phyloP scores from a whole-genome alignment of 148 eudicot genomes.

The Vaccinium vitisidaea region DNA sequence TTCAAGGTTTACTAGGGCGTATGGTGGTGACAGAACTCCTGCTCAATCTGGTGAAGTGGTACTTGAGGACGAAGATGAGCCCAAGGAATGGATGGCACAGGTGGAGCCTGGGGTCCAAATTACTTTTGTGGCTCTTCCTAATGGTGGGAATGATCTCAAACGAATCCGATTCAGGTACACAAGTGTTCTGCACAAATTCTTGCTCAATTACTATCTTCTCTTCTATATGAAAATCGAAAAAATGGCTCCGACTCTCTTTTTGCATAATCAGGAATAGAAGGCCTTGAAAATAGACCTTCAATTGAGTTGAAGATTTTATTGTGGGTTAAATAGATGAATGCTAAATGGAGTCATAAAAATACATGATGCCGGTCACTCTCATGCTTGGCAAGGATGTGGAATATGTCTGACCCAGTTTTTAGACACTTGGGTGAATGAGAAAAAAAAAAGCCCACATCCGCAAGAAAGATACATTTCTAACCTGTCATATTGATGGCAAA shows the following conservation, averaged over 20 bases:
- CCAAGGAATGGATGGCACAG: conserved; percentile 98
- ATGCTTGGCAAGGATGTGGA: neutral
- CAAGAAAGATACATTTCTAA: neutral
- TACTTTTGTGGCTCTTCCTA: conserved; percentile 84
- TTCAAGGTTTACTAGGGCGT: conserved; percentile 56
- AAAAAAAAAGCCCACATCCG: neutral
- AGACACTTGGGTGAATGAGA: neutral
- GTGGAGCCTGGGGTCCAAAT: conserved; percentile 99
- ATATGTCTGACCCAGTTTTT: neutral
- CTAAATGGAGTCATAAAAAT: neutral
- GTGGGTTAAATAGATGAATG: neutral
- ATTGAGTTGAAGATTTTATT: neutral
- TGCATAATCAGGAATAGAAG: neutral
- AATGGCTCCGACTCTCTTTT: neutral
- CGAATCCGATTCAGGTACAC: conserved; percentile 91
- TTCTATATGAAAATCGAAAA: neutral
- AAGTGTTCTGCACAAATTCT: neutral
- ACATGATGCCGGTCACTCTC: neutral
- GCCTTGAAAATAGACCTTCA: neutral
- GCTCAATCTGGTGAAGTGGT: conserved; percentile 54
- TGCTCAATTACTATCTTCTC: neutral
- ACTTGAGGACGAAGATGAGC: conserved; percentile 75
- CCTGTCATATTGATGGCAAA: neutral
- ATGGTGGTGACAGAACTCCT: conserved; percentile 45
- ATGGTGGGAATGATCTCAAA: conserved; percentile 95